Base-by-base conservation (phyloP, 148 eudicot species). In the Beta vulgaris region DNA sequence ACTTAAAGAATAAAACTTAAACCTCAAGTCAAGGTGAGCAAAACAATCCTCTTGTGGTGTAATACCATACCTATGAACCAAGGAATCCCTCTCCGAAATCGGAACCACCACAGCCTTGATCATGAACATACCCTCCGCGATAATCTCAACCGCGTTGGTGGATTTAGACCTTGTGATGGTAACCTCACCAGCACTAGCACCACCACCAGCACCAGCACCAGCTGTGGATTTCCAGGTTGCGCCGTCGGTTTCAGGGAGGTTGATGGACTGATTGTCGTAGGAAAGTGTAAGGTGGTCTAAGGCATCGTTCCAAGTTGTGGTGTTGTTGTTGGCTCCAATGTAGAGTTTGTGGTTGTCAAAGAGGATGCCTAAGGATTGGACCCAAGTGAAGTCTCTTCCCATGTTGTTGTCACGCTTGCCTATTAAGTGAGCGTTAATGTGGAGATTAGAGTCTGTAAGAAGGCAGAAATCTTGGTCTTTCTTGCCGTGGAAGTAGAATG, bases 21-120 rank as follows among this genome's bases (percentile, higher is more conserved):
- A 88, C 67, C 88, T 81, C 71, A 87, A 64, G 74, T 93, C 98
- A 12, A 93, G 91, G 68, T 91, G 96, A 35, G 98, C 98, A 11
- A 89, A 89, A 67, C 96, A 87, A 79, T 93, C 96, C 10, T 93
- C 90, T 15, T n/a, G n/a, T 84, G 79, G 18, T 78, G 82, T 28
- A n/a, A 93, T 75, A 0, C 89, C 96, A 51, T 93, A 93, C 19
- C 82, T 88, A 68, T 93, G 96, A 7, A 89, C 55, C 37, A 44
- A 64, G 0, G 93, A 88, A 0, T 93, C 98, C 57, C 79, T 79
- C 37, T 79, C 70, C 0, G 98, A 87, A 21, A 93, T 86, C 0
- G 96, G 98, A 2, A 89, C 90, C 0, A 89, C 96, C 1, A 69
- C 73, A 4, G 89, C 96, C 57, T 72, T 91, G 65, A 91, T 86